Conservation (phyloP, 1,139 yeast species). For the Yamadazyma diddensiae region DNA sequence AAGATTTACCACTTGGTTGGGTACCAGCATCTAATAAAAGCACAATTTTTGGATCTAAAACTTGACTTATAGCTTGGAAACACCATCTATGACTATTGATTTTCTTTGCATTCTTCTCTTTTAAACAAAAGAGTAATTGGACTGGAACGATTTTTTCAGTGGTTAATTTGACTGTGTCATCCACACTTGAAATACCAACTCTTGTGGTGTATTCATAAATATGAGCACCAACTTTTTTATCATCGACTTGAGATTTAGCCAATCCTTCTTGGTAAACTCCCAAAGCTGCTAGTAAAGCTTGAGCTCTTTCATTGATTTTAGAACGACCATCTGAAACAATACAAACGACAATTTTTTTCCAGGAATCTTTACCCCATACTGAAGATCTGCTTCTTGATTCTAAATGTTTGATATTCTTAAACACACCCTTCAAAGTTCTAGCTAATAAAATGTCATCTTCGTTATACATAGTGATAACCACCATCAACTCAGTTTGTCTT, state of each 20-base stretch:
- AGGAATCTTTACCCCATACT: conserved; percentile 48
- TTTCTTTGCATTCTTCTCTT: conserved; percentile 47
- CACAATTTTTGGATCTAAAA: conserved; percentile 42
- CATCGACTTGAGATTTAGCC: conserved; percentile 47
- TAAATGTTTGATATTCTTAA: conserved; percentile 46
- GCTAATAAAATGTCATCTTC: conserved; percentile 48
- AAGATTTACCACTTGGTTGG: conserved; percentile 44
- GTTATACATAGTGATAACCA: conserved; percentile 48
- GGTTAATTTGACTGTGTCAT: conserved; percentile 45
- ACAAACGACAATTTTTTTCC: conserved; percentile 50
- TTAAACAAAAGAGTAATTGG: conserved; percentile 45
- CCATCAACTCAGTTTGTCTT: conserved; percentile 46
- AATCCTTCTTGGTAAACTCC: conserved; percentile 51
- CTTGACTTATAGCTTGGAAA: conserved; percentile 47
- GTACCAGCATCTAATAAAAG: conserved; percentile 48
- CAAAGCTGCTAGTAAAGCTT: conserved; percentile 45
- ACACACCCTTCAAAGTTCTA: conserved; percentile 46
- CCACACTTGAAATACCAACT: conserved; percentile 46
- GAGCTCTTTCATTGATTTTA: conserved; percentile 47
- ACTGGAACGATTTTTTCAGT: conserved; percentile 50
- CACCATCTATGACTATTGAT: conserved; percentile 53
- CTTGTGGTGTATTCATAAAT: conserved; percentile 48
- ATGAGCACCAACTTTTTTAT: conserved; percentile 46
- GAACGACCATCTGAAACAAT: conserved; percentile 49
- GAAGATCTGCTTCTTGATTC: conserved; percentile 42